Evolutionary conservation across 768 basidiomycete species (phyloP), one percentile per base, ranked within the genome.

Genomic region (Pleurotus tuber-regium): DNA sequence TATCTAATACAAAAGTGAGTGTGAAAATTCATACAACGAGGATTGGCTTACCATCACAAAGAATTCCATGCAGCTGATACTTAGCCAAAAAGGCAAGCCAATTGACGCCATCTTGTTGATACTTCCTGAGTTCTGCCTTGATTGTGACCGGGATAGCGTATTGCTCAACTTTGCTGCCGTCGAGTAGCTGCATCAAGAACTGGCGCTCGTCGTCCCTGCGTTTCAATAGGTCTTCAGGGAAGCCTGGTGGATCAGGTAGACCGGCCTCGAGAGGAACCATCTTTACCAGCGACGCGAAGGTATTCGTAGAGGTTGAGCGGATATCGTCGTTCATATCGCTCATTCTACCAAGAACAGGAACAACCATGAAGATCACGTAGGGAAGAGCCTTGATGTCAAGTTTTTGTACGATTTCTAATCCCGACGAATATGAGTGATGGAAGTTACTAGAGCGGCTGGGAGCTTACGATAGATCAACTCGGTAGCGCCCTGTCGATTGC

Each of bases 261-360:
- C 96, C 97, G 59, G 92, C 92, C 80, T 98, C 97, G 0, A 99
- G 76, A 4, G 97, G 97, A 10, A 98, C 92, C 89, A 99, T 96
- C 74, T 98, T 98, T 55, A 99, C 92, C 14, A 99, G 72, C 0
- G 92, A 89, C 0, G 97, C 97, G 62, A 99, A 99, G 0, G 94
- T 95, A 63, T 93, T 94, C n/a, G 97, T 98, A 2, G 97, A 87
- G 2, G 92, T 84, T 24, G 96, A 83, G 23, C 97, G 87, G 35
- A 97, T 88, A 53, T 91, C 89, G 54, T 94, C 92, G 61, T 98
- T 86, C 4, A 83, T 64, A 66, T 99, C 97, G 60, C 93, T 98
- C 97, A 98, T 99, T 29, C 97, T 80, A 6, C 97, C 97, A 6
- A 99, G 83, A 4, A 98, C 83, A 0, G 97, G 97, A 0, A 98